Conservation (phyloP, 768 basidiomycete genomes). For the Dioszegia aurantiaca region DNA sequence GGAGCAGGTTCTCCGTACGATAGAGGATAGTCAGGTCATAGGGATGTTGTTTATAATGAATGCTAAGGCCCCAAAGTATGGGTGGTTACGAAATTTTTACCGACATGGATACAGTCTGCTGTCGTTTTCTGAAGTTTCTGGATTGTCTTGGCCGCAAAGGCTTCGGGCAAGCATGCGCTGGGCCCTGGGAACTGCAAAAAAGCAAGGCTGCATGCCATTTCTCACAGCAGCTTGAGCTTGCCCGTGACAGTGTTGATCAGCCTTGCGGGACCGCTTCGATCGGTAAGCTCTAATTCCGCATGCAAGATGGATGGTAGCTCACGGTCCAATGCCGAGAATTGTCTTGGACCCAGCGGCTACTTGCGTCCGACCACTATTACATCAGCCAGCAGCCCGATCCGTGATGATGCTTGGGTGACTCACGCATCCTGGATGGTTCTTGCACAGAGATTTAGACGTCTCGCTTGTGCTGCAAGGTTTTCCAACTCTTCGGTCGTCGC, state of each 20-base stretch:
- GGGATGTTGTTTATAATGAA: slow-evolving; percentile 7
- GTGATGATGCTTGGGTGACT: not conserved
- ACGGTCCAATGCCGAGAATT: slow-evolving; percentile 90
- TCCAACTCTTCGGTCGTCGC: slow-evolving; percentile 79
- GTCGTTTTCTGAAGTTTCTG: no score
- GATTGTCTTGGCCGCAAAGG: no score
- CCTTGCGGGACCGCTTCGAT: slow-evolving; percentile 64
- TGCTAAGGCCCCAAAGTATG: not conserved
- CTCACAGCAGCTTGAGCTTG: slow-evolving; percentile 68
- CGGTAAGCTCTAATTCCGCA: not conserved
- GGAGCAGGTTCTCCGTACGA: not conserved
- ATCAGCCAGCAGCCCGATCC: slow-evolving; percentile 8
- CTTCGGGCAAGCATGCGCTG: no score
- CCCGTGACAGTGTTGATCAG: slow-evolving; percentile 69
- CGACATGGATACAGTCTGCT: no score
- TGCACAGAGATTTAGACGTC: slow-evolving; percentile 82
- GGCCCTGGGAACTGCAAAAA: no score
- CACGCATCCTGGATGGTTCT: slow-evolving; percentile 77
- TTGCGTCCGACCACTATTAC: slow-evolving; percentile 72
- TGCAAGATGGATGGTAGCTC: slow-evolving; percentile 28
- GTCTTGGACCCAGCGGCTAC: slow-evolving; percentile 78
- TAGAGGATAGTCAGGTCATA: not conserved
- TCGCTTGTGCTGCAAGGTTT: slow-evolving; percentile 78
- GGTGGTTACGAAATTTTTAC: no score
- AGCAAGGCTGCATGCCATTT: no score